Percentiles rank a stretch among this genome's conserved stretches.
Evolutionary conservation across 768 basidiomycete genomes (phyloP).

Genomic region (Stropharia rugosoannulata): DNA sequence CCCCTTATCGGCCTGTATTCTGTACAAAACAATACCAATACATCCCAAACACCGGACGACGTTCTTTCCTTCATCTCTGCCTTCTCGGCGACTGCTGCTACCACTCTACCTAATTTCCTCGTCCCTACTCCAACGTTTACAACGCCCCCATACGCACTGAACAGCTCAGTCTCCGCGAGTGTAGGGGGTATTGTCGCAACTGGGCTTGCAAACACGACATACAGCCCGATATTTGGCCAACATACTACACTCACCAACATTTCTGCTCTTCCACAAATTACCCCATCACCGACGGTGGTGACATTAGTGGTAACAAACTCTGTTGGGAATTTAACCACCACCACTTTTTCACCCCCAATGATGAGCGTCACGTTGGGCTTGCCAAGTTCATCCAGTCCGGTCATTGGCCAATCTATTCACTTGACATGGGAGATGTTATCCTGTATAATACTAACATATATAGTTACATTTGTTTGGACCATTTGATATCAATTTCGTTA

Average conservation of each 20-base stretch:
- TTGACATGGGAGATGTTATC: neutral
- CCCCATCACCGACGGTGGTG: slow-evolving; percentile 45
- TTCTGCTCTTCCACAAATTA: slow-evolving; percentile 58
- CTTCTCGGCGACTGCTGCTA: slow-evolving; percentile 60
- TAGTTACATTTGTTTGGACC: slow-evolving; percentile 1
- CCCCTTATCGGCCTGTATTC: slow-evolving; percentile 80
- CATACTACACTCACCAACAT: slow-evolving; percentile 34
- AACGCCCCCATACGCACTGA: slow-evolving; percentile 66
- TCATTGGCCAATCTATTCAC: neutral
- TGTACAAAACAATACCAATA: slow-evolving; percentile 44
- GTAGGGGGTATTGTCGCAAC: slow-evolving; percentile 55
- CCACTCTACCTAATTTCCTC: slow-evolving; percentile 71
- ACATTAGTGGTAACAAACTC: slow-evolving; percentile 61
- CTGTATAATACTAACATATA: slow-evolving; percentile 1
- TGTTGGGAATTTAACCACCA: slow-evolving; percentile 51
- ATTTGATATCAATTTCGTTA: neutral
- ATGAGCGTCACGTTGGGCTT: slow-evolving; percentile 57
- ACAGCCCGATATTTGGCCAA: slow-evolving; percentile 53
- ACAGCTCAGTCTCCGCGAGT: slow-evolving; percentile 58
- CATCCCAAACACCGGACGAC: slow-evolving; percentile 29
- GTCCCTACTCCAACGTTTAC: slow-evolving; percentile 63
- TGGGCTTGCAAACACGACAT: slow-evolving; percentile 73
- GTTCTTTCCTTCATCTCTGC: slow-evolving; percentile 58
- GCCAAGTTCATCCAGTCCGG: slow-evolving; percentile 57
- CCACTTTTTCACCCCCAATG: slow-evolving; percentile 45